Evolutionary conservation across 23 red algal species (phyloP).

Genomic region (Gracilaria gracilis): DNA sequence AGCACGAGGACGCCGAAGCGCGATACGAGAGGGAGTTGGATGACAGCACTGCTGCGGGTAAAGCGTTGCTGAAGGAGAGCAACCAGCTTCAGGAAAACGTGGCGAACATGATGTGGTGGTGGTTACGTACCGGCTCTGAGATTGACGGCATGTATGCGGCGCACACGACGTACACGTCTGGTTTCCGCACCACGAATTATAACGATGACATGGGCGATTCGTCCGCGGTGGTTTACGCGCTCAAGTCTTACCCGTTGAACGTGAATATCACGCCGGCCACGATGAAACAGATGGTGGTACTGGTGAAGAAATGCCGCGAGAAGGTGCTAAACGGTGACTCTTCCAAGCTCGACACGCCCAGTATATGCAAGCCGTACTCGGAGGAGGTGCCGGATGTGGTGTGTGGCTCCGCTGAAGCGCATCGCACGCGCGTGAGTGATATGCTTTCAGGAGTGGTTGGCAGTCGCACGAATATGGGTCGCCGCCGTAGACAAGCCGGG

Average conservation of each 20-base stretch:
- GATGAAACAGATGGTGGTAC: slow-evolving; percentile 23
- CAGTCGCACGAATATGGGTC: slow-evolving; percentile 24
- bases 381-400: slow-evolving; percentile 9
- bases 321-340: slow-evolving; percentile 4
- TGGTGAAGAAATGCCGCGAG: slow-evolving; percentile 31
- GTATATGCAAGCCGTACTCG: slow-evolving; percentile 22
- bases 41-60: neutral
- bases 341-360: neutral
- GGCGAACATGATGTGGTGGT: slow-evolving; percentile 51
- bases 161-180: slow-evolving; percentile 49
- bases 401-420: neutral
- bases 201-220: slow-evolving; percentile 43
- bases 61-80: neutral
- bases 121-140: slow-evolving; percentile 16
- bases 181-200: slow-evolving; percentile 51
- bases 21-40: slow-evolving; percentile 33
- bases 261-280: slow-evolving; percentile 37
- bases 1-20: slow-evolving; percentile 24
- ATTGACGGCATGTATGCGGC: slow-evolving; percentile 44
- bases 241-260: slow-evolving; percentile 66
- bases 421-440: slow-evolving; percentile 22
- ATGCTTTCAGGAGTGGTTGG: slow-evolving; percentile 48
- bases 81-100: slow-evolving; percentile 31
- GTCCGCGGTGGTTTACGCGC: slow-evolving; percentile 26
- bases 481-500: neutral